Evolutionary conservation across 2,329 filamentous ascomycete species (phyloP).

Genomic region (Fusarium pseudocircinatum): DNA sequence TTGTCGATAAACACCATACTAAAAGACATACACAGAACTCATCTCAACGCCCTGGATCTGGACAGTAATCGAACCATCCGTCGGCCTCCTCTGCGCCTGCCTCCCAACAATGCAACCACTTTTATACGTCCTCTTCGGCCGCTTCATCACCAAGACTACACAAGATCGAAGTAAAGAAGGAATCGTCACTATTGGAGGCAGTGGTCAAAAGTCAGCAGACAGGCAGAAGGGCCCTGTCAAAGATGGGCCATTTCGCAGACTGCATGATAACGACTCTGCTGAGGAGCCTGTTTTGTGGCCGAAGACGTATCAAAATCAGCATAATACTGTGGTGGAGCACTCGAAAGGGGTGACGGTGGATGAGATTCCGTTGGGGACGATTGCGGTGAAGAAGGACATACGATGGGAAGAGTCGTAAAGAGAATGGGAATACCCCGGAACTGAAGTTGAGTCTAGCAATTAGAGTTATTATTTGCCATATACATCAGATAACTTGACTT

Average conservation of each 20-base stretch:
- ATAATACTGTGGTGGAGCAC: neutral
- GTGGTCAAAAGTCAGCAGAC: neutral
- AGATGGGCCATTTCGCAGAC: neutral
- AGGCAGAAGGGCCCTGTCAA: neutral
- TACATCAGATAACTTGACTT: too few species aligned
- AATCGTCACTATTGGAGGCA: neutral
- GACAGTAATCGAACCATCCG: neutral
- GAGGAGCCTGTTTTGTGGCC: slow-evolving; percentile 14
- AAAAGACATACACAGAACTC: neutral
- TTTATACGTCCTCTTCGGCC: neutral
- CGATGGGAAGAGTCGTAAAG: neutral
- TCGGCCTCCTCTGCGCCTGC: slow-evolving; percentile 5
- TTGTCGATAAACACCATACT: fast-evolving
- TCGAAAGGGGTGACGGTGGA: neutral
- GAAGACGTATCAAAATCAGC: neutral
- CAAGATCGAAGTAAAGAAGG: neutral
- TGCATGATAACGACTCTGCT: slow-evolving; percentile 3
- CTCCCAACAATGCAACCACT: neutral
- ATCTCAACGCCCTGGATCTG: slow-evolving; percentile 1
- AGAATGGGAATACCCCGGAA: too few species aligned
- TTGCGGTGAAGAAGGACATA: neutral
- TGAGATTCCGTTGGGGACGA: neutral
- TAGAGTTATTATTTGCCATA: too few species aligned
- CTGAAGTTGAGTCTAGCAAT: too few species aligned
- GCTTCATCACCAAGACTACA: neutral